Evolutionary conservation across 1,284 basidiomycete genomes (phyloP).

Genomic region (Omphalotus olearius): DNA sequence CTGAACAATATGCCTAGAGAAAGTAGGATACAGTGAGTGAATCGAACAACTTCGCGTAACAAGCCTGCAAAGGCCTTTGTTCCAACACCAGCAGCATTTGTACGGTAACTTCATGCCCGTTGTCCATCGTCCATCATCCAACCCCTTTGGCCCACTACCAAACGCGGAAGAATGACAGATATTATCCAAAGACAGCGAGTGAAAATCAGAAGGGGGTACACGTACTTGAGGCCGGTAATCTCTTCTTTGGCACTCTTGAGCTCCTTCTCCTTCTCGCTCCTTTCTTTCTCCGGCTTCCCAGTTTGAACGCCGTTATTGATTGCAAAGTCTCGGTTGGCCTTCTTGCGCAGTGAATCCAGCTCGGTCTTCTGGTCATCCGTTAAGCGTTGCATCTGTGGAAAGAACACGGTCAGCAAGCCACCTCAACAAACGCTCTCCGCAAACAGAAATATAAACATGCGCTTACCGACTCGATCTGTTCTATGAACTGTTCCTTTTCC

Average conservation of each 20-base stretch:
- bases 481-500: conserved; percentile 18
- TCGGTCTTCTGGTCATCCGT: conserved; percentile 26
- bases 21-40: conserved; percentile 1
- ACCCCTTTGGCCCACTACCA: too few species aligned
- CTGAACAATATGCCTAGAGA: conserved; percentile 75
- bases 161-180: not conserved
- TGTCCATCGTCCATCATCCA: too few species aligned
- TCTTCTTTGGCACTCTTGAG: conserved; percentile 51
- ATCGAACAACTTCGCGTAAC: not conserved
- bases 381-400: not conserved
- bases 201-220: conserved; percentile 6
- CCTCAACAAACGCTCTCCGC: too few species aligned
- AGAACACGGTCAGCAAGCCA: not conserved
- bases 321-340: conserved; percentile 48
- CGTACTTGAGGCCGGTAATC: conserved; percentile 74
- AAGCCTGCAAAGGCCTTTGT: not conserved
- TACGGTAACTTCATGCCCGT: too few species aligned
- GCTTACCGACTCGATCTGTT: conserved; percentile 7
- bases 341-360: conserved; percentile 55
- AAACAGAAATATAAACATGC: not conserved
- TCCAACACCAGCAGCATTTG: too few species aligned
- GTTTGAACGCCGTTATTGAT: conserved; percentile 38
- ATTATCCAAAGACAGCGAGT: not conserved
- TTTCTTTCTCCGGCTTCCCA: conserved; percentile 19
- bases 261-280: conserved; percentile 32